Percentiles rank a stretch among this genome's conserved stretches.
phyloP scores from a whole-genome alignment of 306 rosid species.

The Lupinus albus region DNA sequence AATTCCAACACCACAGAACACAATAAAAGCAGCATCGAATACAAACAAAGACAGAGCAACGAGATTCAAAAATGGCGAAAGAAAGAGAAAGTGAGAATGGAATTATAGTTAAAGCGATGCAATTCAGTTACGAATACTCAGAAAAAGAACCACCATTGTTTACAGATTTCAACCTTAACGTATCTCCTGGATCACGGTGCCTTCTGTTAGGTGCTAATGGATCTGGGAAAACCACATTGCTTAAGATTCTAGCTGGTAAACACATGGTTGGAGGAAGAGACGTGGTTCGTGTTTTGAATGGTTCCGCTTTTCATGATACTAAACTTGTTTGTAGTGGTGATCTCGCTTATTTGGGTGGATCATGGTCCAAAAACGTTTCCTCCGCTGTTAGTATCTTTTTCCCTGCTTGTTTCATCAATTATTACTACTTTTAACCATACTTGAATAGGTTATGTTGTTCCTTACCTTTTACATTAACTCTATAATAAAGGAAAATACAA shows the following conservation, averaged over 20 bases:
- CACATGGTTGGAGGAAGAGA: conserved; percentile 98
- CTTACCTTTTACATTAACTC: no score
- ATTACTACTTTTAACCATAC: neutral
- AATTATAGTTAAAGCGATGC: conserved; percentile 72
- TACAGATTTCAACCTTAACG: conserved; percentile 65
- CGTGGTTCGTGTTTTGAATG: conserved; percentile 79
- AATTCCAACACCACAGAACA: no score
- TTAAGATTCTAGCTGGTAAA: conserved; percentile 85
- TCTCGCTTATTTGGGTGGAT: conserved; percentile 92
- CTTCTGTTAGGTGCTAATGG: conserved; percentile 96
- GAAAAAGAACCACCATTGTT: conserved; percentile 67
- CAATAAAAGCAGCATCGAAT: no score
- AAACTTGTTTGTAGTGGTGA: conserved; percentile 84
- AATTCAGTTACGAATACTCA: conserved; percentile 56
- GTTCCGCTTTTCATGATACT: conserved; percentile 91
- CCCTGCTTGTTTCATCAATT: neutral
- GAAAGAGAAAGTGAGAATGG: conserved; percentile 36
- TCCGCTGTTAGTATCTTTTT: conserved; percentile 68
- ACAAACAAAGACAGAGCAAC: no score
- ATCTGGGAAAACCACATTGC: conserved; percentile 90
- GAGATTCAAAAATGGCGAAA: no score
- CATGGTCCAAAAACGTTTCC: conserved; percentile 88
- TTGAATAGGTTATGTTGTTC: no score
- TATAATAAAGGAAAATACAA: no score
- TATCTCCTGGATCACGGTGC: conserved; percentile 87